Evolutionary conservation across 441 rosid genomes (phyloP).

Genomic region (Cnidoscolus chayamansa): DNA sequence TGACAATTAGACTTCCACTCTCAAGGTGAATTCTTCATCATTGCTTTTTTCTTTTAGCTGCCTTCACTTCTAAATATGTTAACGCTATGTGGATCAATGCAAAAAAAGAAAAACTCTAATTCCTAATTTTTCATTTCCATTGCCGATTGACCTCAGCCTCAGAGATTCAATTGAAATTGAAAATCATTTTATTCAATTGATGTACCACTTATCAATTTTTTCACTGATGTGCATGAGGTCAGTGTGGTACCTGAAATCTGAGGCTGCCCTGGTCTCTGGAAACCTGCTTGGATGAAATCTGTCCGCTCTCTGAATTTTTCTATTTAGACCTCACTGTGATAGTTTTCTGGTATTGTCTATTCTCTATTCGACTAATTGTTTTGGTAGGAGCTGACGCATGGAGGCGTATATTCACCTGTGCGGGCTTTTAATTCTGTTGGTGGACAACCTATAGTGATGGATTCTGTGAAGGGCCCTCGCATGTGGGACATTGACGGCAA

Average conservation of each 20-base stretch:
- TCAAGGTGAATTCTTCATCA: slow-evolving; percentile 48
- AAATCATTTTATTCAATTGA: neutral
- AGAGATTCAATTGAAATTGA: neutral
- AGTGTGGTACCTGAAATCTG: too few relatives aligned
- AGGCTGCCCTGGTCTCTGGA: too few relatives aligned
- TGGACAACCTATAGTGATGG: slow-evolving; percentile 81
- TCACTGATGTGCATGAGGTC: neutral
- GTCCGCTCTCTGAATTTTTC: too few relatives aligned
- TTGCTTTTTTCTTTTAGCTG: neutral
- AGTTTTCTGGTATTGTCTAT: too few relatives aligned
- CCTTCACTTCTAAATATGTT: neutral
- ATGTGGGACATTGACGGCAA: slow-evolving; percentile 99
- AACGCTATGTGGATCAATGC: too few relatives aligned
- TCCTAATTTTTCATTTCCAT: neutral
- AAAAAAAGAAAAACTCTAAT: too few relatives aligned
- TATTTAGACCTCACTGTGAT: too few relatives aligned
- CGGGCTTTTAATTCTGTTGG: slow-evolving; percentile 97
- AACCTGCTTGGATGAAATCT: too few relatives aligned
- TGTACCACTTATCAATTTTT: too few relatives aligned
- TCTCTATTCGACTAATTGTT: too few relatives aligned
- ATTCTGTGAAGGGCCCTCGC: slow-evolving; percentile 84
- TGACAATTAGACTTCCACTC: slow-evolving; percentile 65
- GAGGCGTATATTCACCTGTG: slow-evolving; percentile 94
- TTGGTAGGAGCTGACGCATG: slow-evolving; percentile 83
- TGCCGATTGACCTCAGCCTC: neutral